Conservation (phyloP, 2,329 filamentous ascomycete species). For the Cryphonectria parasitica region DNA sequence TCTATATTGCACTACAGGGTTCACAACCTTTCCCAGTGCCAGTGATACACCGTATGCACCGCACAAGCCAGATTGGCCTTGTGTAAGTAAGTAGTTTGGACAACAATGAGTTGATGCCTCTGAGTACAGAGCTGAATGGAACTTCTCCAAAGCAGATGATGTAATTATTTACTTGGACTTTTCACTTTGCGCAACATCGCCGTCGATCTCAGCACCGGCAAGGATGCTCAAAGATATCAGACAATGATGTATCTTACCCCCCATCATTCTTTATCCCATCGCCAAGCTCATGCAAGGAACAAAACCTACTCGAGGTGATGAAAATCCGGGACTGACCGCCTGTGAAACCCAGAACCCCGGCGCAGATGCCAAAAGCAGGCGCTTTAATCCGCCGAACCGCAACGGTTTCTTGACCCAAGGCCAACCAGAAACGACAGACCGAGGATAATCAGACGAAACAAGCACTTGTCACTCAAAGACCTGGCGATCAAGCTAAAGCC, state of each 20-base stretch:
- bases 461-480: background rate
- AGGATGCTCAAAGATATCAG: background rate
- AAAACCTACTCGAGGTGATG: background rate
- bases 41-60: too few relatives aligned
- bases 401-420: background rate
- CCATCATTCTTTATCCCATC: background rate
- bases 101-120: too few relatives aligned
- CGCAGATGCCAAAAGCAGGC: background rate
- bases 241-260: background rate
- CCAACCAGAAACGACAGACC: conserved; percentile 1
- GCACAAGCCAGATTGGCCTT: too few relatives aligned
- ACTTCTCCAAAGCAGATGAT: too few relatives aligned
- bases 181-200: too few relatives aligned
- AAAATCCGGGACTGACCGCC: background rate
- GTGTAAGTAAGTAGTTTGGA: too few relatives aligned
- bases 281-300: background rate
- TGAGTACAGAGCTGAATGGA: too few relatives aligned
- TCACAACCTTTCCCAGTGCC: too few relatives aligned
- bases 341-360: conserved; percentile 7
- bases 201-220: background rate
- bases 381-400: background rate
- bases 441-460: conserved; percentile 5
- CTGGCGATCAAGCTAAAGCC: background rate
- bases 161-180: too few relatives aligned
- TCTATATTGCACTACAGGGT: background rate